These are phyloP conservation scores for Cladosporium sp. DNA, from an alignment of 2,329 filamentous ascomycete species.

Conservation along the genomic window DNA sequence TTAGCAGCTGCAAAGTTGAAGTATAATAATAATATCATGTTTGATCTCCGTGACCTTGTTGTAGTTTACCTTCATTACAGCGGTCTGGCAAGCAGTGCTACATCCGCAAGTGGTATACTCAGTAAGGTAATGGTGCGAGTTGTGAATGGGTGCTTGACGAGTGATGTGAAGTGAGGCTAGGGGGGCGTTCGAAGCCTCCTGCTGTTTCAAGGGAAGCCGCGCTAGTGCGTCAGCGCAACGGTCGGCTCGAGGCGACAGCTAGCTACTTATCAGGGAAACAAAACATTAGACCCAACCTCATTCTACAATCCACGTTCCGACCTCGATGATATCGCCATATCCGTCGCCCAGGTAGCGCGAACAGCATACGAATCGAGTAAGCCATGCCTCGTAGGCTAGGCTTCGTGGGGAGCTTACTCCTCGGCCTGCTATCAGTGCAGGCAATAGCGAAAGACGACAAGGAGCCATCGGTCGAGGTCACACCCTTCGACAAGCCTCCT, in stretches of 20 bases:
- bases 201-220: no score
- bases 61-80: no score
- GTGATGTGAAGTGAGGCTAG: no score
- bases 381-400: conserved; percentile 11
- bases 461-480: conserved; percentile 59
- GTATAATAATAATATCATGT: no score
- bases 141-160: no score
- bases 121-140: no score
- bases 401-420: conserved; percentile 14
- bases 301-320: not conserved
- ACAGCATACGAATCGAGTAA: conserved; percentile 1
- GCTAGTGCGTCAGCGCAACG: not conserved
- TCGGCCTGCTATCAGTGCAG: conserved; percentile 22
- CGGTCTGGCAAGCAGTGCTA: no score
- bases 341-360: conserved; percentile 11
- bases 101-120: no score
- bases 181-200: no score
- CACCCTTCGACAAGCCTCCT: conserved; percentile 62
- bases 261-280: not conserved
- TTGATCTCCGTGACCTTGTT: no score
- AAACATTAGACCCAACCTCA: not conserved
- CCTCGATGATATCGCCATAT: conserved; percentile 6
- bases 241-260: conserved; percentile 7
- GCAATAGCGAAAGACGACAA: conserved; percentile 25
- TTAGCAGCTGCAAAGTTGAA: no score